Evolutionary conservation across 2,329 filamentous ascomycete species (phyloP), one percentile per base, ranked within the genome.

Genomic region (Verticillium longisporum): DNA sequence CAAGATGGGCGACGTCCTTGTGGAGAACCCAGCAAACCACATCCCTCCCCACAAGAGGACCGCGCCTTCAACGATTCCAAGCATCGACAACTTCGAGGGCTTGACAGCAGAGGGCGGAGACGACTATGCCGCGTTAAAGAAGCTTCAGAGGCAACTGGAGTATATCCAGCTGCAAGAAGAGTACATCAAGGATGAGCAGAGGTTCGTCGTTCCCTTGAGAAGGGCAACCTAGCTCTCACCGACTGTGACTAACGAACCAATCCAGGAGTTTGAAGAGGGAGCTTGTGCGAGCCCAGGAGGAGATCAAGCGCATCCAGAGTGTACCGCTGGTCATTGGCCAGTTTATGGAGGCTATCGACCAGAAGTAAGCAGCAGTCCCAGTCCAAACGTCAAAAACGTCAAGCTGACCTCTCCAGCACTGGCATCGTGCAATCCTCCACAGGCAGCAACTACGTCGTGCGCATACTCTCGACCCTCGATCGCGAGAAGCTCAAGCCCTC

Each of bases 131-230:
- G 92, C 89, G 50, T 84, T 98, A 76, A 99, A 99, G 83, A 95
- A 96, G 81, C 86, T 98, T 66, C 94, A 99, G 78, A 85, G 94
- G 74, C 93, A 98, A 81, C 81, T 98, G 69, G 95, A 99, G 88
- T 98, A 84, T 69, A 97, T 98, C 74, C 92, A 97, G 78, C 84
- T 99, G 69, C 95, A 99, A 80, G 95, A 99, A 78, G 95, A 99
- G 76, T 99, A 99, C 78, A 99, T 99, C 87, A 99, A 99, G 81
- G 95, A 99, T 86, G 95, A 99, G 83, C 95, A 99, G 80, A 88
- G 91, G 89, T 90, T 77, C 60, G 73, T 63, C 54, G 10, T 14
- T 5, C 26, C 54, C 6, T 3, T 10, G 11, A 10, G 18, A 37
- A 6, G 33, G 15, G 15, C 33, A 57, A 38, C 4, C 26, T 13